Evolutionary conservation across 2,329 filamentous ascomycete genomes (phyloP), one percentile per base, ranked within the genome.

Genomic region (Clarireedia homoeocarpa): DNA sequence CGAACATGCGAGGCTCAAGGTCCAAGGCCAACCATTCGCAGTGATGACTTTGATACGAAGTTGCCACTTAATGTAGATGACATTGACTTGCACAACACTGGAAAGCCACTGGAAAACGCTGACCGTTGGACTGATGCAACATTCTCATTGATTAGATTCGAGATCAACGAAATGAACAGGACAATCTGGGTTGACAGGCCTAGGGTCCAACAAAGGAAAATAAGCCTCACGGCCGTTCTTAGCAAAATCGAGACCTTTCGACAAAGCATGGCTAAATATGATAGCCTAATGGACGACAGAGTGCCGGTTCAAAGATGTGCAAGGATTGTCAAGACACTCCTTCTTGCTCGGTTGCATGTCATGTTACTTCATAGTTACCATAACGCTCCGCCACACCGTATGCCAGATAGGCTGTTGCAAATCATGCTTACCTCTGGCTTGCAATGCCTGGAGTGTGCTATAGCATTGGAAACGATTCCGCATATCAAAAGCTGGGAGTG

Each of bases 1-100:
- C 77, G 86, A 40, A 89, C 86, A 0, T 88, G 83, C 64, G 87
- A 91, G 70, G 81, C 84, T 1, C 86, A 88, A 59, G 88, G 86
- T 0, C 87, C 87, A 7, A 77, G 83, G 24, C 85, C 85, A 0
- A 79, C 82, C 52, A 89, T 91, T 53, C 79, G 85, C n/a, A 75
- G 79, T 40, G 86, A 88, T 23, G 86, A 91, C 64, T 91, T 85
- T 68, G 86, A 89, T 63, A 89, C 87, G 0, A 82, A 80, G 58
- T 77, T 89, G 26, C 88, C 88, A 0, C 71, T 86, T 10, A 89
- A 90, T 66, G 79, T 86, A 58, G 77, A 89, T 59, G 87, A 90
- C 61, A 72, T 74, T 2, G 82, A 86, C 51, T 73, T 90, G n/a
- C 74, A 69, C 48, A 62, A 70, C 5, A 72, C 73, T 2, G 72